phyloP scores from a whole-genome alignment of 805 yeast species.

The Kodamaea laetipori region DNA sequence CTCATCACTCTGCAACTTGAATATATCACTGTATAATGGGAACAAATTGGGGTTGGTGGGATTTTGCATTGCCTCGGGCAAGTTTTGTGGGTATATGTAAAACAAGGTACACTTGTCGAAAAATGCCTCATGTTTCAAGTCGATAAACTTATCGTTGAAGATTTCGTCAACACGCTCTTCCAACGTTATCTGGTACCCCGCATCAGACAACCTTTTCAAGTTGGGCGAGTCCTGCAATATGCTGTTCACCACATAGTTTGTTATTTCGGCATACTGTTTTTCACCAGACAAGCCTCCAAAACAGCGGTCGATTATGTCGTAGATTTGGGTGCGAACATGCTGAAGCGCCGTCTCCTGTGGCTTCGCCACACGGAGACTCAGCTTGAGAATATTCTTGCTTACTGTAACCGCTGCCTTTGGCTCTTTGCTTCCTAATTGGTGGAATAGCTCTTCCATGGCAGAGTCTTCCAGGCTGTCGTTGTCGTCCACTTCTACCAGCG shows the following conservation, averaged over 20 bases:
- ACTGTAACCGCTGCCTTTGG: neutral
- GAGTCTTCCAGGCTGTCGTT: conserved; percentile 2
- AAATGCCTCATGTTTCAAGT: conserved; percentile 20
- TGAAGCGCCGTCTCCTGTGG: conserved; percentile 7
- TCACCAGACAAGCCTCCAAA: conserved; percentile 7
- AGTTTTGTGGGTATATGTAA: conserved; percentile 4
- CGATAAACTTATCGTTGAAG: conserved; percentile 22
- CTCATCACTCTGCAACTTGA: conserved; percentile 22
- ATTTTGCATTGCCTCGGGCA: conserved; percentile 9
- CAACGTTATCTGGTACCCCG: conserved; percentile 13
- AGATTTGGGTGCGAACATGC: conserved; percentile 4
- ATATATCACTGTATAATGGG: conserved; percentile 20
- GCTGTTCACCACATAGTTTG: conserved; percentile 21
- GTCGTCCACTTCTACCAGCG: neutral
- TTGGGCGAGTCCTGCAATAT: conserved; percentile 20
- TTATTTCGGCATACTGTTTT: conserved; percentile 15
- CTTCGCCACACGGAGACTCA: conserved; percentile 3
- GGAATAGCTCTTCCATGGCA: conserved; percentile 8
- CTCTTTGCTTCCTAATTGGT: conserved; percentile 1
- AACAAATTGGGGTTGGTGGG: conserved; percentile 20
- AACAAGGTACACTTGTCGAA: conserved; percentile 14
- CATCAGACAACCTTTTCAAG: conserved; percentile 13
- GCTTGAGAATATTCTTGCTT: neutral
- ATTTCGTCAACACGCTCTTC: conserved; percentile 17
- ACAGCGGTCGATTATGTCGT: conserved; percentile 6